Evolutionary conservation across 345 rosid genomes (phyloP), one percentile per base, ranked within the genome.

Genomic region (Atalantia buxifolia): DNA sequence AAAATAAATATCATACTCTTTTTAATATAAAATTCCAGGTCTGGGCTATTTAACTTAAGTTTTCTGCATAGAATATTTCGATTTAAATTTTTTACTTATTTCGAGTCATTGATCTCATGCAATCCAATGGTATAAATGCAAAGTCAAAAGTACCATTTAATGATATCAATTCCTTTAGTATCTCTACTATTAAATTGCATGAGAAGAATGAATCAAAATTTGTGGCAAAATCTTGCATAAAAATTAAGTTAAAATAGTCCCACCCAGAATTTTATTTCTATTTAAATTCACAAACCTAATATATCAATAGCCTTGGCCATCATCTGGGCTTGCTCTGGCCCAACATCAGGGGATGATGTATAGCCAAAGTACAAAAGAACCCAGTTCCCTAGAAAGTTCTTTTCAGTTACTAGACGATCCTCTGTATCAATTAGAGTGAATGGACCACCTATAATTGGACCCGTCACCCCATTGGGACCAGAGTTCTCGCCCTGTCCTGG

Each of bases 261-360:
- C 18, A 12, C 4, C 19, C 14, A 62, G 31, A 62, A 28, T 12
- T 12, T 28, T 65, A 21, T 65, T 65, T 6, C n/a, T 18, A 42
- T 77, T 68, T 38, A 76, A 79, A 79, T 71, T 74, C 75, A 18
- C 84, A 81, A 75, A 96, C 99, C 99, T 88, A 94, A 67, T 68
- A 48, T 80, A 74, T 89, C 88, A 69, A 89, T 74, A 42, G 95
- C 91, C 83, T 86, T 85, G 48, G 94, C 88, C 86, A 96, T 84
- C 71, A 89, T 83, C 77, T 80, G 81, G 28, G 92, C 66, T 77
- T 96, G 97, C 72, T 89, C 97, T 0, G 97, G 99, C 48, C 99
- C 97, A 77, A 89, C 84, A 90, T 92, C 98, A 42, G 99, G 99
- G 38, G 98, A 92, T 77, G 86, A 94, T 30, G 99, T 90, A 80